Evolutionary conservation across 2,329 filamentous ascomycete genomes (phyloP).

Genomic region (Endoconidiophora polonica): DNA sequence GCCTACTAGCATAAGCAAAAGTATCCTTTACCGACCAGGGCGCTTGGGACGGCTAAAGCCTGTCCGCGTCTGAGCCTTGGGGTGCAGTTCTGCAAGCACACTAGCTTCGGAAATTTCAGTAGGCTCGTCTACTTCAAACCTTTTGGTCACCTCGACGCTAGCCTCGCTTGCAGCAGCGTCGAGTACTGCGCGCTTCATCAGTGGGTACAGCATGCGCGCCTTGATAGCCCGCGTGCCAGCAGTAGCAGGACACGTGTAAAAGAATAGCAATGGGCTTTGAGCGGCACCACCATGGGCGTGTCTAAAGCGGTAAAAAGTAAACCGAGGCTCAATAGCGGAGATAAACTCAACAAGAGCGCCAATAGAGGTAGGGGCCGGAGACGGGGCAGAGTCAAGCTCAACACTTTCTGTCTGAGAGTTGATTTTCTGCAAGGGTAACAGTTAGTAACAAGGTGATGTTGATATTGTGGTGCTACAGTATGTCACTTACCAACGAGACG

Average conservation of each 20-base stretch:
- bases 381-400: constrained; percentile 38
- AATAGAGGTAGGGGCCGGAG: constrained; percentile 36
- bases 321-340: constrained; percentile 52
- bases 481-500: constrained; percentile 44
- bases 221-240: constrained; percentile 53
- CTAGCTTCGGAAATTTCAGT: constrained; percentile 51
- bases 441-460: not conserved
- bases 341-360: constrained; percentile 41
- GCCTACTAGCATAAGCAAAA: not conserved
- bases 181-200: constrained; percentile 51
- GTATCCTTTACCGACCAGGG: constrained; percentile 42
- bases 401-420: constrained; percentile 53
- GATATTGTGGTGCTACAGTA: not conserved
- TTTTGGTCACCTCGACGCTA: constrained; percentile 51
- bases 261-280: constrained; percentile 51
- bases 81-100: constrained; percentile 51
- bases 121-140: constrained; percentile 50
- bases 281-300: constrained; percentile 37
- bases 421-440: constrained; percentile 41
- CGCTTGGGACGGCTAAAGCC: constrained; percentile 65
- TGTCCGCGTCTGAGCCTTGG: constrained; percentile 46
- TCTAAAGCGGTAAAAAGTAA: constrained; percentile 57
- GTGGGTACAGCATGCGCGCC: constrained; percentile 70
- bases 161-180: constrained; percentile 48
- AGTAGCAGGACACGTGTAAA: constrained; percentile 63